Conservation (phyloP, 2,329 filamentous ascomycete species). For the Alternaria brassicae region DNA sequence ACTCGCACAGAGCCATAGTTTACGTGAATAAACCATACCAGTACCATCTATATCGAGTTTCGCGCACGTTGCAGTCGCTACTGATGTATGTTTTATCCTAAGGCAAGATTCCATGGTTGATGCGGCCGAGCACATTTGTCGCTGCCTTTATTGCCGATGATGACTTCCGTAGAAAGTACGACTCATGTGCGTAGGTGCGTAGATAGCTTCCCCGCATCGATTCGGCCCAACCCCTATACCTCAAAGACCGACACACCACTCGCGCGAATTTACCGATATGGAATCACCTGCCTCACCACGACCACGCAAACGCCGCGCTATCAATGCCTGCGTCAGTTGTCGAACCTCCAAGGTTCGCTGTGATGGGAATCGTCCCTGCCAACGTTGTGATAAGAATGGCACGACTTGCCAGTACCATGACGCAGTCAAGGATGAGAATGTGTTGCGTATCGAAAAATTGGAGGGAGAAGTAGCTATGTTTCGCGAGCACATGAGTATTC, state of each 20-base stretch:
- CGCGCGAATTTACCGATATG: constrained; percentile 29
- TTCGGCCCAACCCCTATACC: constrained; percentile 8
- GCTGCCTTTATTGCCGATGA: neutral
- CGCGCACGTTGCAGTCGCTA: neutral
- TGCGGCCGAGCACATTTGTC: neutral
- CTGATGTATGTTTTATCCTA: neutral
- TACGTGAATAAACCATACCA: neutral
- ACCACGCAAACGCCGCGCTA: constrained; percentile 44
- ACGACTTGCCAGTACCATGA: constrained; percentile 37
- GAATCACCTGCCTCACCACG: constrained; percentile 16
- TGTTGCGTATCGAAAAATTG: constrained; percentile 35
- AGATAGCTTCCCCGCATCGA: constrained; percentile 15
- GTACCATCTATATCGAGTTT: neutral
- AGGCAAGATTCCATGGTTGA: neutral
- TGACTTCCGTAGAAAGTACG: constrained; percentile 3
- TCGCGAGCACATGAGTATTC: constrained; percentile 20
- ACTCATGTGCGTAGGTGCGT: constrained; percentile 7
- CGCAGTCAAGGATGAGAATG: constrained; percentile 33
- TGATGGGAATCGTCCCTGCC: constrained; percentile 41
- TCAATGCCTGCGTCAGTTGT: constrained; percentile 42
- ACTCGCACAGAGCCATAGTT: neutral
- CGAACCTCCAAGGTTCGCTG: constrained; percentile 45
- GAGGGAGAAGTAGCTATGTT: constrained; percentile 32
- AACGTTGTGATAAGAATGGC: constrained; percentile 39
- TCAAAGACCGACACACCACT: too few species aligned